A percentile compares a stretch with the other conserved stretches of the same genome.
Evolutionary conservation across 2,329 filamentous ascomycete species (phyloP).

Genomic region (Hypoxylon sp.): DNA sequence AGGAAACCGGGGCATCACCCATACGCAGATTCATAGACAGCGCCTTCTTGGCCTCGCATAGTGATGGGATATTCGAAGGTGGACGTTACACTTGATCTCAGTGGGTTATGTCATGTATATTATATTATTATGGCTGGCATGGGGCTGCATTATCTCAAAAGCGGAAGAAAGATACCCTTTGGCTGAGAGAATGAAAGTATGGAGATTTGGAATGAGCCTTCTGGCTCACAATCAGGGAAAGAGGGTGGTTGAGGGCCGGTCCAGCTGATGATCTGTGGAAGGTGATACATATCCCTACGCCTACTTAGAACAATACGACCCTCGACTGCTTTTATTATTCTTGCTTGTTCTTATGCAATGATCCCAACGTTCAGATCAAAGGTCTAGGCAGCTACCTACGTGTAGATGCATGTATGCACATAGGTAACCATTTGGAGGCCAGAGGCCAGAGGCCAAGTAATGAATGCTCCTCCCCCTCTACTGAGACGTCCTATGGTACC

Average conservation of each 20-base stretch:
- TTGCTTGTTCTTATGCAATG: not conserved
- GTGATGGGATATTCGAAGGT: not conserved
- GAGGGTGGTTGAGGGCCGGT: conserved; percentile 35
- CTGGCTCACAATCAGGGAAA: conserved; percentile 21
- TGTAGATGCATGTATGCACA: no score
- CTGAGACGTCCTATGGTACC: no score
- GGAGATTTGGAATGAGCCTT: conserved; percentile 14
- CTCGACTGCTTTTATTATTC: conserved; percentile 32
- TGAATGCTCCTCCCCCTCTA: not conserved
- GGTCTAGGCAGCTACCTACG: not conserved
- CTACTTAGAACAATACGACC: conserved; percentile 39
- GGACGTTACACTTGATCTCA: not conserved
- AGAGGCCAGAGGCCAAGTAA: not conserved
- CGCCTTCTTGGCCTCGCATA: conserved; percentile 9
- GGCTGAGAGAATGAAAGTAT: conserved; percentile 6
- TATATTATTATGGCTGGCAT: conserved; percentile 12
- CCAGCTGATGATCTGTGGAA: conserved; percentile 32
- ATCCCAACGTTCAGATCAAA: not conserved
- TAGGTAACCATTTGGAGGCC: not conserved
- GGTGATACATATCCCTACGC: conserved; percentile 18
- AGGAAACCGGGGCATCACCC: not conserved
- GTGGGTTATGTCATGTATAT: conserved; percentile 5
- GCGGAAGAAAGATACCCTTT: conserved; percentile 30
- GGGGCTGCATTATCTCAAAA: not conserved
- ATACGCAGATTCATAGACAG: not conserved